These are phyloP conservation scores for Stylosanthes scabra DNA, from an alignment of 331 rosid genomes.

Conservation along the genomic window DNA sequence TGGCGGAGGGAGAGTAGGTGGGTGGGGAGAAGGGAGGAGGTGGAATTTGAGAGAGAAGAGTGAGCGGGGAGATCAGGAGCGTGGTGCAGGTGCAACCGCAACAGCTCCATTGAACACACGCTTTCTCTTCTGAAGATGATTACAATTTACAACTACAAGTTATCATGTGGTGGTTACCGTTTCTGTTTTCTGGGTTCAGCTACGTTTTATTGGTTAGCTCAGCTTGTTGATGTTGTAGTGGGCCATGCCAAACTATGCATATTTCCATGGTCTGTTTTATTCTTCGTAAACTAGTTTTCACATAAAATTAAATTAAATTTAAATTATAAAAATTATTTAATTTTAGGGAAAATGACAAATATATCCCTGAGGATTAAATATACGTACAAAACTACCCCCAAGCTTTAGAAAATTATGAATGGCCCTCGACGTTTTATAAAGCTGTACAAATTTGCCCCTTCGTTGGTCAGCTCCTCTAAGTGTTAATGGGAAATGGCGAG, in stretches of 20 bases:
- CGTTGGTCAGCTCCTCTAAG: too few species aligned
- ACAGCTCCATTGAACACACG: conserved; percentile 32
- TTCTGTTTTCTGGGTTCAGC: not conserved
- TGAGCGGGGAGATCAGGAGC: conserved; percentile 23
- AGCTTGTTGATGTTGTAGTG: not conserved
- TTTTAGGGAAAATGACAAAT: too few species aligned
- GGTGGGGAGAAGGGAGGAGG: not conserved
- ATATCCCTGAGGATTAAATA: too few species aligned
- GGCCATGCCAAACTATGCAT: not conserved
- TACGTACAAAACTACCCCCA: too few species aligned
- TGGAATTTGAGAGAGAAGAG: conserved; percentile 13
- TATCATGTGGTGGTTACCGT: not conserved
- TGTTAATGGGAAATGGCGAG: too few species aligned
- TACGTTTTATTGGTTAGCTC: not conserved
- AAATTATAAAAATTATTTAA: too few species aligned
- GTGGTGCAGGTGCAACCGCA: conserved; percentile 28
- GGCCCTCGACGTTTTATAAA: too few species aligned
- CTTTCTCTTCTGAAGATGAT: not conserved
- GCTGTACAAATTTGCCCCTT: too few species aligned
- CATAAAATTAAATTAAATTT: too few species aligned
- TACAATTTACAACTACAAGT: not conserved
- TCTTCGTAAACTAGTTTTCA: too few species aligned
- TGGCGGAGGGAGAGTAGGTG: not conserved
- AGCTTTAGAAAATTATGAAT: too few species aligned
- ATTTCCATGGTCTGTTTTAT: not conserved